Conservation (phyloP, 1,139 yeast genomes). For the Sugiyamaella novakii region DNA sequence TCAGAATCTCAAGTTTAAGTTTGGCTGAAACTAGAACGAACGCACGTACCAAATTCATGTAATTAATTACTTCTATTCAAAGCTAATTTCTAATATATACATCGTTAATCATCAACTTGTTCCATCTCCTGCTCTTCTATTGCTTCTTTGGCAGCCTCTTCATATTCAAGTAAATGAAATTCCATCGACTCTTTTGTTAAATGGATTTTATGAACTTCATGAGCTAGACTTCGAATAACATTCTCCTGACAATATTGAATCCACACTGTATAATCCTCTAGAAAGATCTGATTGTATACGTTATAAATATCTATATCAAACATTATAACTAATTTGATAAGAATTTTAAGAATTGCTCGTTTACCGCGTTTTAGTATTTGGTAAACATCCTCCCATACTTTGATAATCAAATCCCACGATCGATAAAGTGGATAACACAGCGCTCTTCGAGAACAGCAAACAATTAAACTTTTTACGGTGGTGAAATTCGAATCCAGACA, state of each 20-base stretch:
- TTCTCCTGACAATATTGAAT: constrained; percentile 57
- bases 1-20: no score
- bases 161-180: constrained; percentile 37
- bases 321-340: constrained; percentile 66
- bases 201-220: constrained; percentile 51
- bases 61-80: no score
- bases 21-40: no score
- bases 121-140: constrained; percentile 4
- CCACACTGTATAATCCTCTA: constrained; percentile 85
- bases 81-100: no score
- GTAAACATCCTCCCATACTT: constrained; percentile 78
- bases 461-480: constrained; percentile 55
- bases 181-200: constrained; percentile 36
- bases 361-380: constrained; percentile 68
- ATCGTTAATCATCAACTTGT: constrained; percentile 10
- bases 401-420: constrained; percentile 58
- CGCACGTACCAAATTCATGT: no score
- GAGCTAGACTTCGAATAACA: constrained; percentile 62
- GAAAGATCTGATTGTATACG: constrained; percentile 76
- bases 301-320: constrained; percentile 85
- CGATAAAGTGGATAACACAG: constrained; percentile 80
- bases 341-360: constrained; percentile 58
- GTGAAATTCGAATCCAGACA: constrained; percentile 60
- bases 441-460: constrained; percentile 70
- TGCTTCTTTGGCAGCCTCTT: constrained; percentile 31